Conservation (phyloP, 2,329 filamentous ascomycete genomes). For the Elsinoe perseae region DNA sequence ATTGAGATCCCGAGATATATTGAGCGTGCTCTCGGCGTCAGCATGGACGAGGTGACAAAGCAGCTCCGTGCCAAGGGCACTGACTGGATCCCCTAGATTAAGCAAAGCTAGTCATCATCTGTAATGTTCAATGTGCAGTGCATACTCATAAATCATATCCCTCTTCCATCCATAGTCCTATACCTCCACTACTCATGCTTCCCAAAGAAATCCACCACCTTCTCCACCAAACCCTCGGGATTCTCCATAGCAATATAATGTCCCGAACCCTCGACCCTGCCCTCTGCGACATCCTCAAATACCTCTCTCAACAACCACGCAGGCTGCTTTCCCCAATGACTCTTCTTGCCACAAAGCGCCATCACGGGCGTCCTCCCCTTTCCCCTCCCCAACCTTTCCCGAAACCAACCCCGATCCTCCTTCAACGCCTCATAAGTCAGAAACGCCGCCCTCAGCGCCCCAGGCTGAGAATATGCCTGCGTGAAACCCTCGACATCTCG, state of each 20-base stretch:
- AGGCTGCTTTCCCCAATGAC: slow-evolving; percentile 21
- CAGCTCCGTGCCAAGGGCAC: slow-evolving; percentile 20
- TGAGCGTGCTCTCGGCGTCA: slow-evolving; percentile 25
- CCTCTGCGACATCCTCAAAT: not conserved
- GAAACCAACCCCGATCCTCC: slow-evolving; percentile 27
- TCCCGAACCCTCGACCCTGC: not conserved
- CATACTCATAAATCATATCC: not conserved
- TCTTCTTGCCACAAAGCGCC: slow-evolving; percentile 24
- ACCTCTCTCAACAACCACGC: slow-evolving; percentile 22
- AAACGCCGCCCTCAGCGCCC: slow-evolving; percentile 29
- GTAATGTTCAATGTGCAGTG: not conserved
- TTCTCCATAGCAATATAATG: slow-evolving; percentile 14
- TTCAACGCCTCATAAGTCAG: slow-evolving; percentile 31
- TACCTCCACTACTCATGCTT: not conserved
- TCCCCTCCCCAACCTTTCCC: slow-evolving; percentile 22
- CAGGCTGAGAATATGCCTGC: slow-evolving; percentile 29
- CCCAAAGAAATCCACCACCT: not conserved
- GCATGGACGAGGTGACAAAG: slow-evolving; percentile 25
- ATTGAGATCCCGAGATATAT: slow-evolving; percentile 27
- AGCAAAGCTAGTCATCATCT: not conserved
- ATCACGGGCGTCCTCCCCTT: slow-evolving; percentile 26
- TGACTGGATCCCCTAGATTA: not conserved
- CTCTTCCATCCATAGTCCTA: not conserved
- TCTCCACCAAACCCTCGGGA: slow-evolving; percentile 1
- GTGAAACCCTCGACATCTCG: slow-evolving; percentile 35